Percentiles rank a stretch among this genome's conserved stretches.
Conservation (phyloP, 2,329 filamentous ascomycete genomes). For the Alternaria hordeiaustralica region DNA sequence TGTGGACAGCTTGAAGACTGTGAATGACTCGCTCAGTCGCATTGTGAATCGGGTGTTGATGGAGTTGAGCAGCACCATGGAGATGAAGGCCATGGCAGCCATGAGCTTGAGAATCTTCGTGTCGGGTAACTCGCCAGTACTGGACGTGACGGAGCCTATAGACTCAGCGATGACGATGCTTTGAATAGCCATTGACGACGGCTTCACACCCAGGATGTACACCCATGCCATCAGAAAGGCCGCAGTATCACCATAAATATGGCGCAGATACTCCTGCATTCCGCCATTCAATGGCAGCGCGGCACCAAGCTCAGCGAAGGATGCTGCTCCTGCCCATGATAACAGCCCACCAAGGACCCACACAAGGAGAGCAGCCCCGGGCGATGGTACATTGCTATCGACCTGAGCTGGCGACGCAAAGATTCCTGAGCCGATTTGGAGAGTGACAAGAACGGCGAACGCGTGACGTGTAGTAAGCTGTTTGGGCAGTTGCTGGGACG, state of each 20-base stretch:
- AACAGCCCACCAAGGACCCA: constrained; percentile 68
- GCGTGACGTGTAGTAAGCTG: constrained; percentile 48
- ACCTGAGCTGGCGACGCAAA: constrained; percentile 70
- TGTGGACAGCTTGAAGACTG: constrained; percentile 48
- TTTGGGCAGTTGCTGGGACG: constrained; percentile 21
- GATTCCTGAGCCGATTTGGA: constrained; percentile 69
- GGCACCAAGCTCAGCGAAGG: constrained; percentile 68
- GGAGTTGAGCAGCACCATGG: constrained; percentile 53
- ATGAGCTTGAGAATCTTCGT: constrained; percentile 43
- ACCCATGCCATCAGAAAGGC: constrained; percentile 71
- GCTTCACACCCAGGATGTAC: constrained; percentile 70
- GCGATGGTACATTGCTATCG: constrained; percentile 68
- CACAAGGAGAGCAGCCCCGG: constrained; percentile 63
- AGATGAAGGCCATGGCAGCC: constrained; percentile 45
- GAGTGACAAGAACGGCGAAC: constrained; percentile 67
- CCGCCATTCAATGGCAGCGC: constrained; percentile 69
- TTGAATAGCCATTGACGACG: constrained; percentile 68
- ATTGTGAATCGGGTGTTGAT: constrained; percentile 52
- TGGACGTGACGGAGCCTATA: constrained; percentile 57
- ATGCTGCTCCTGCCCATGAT: constrained; percentile 69
- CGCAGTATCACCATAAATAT: constrained; percentile 66
- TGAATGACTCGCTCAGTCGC: constrained; percentile 52
- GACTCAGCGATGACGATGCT: constrained; percentile 65
- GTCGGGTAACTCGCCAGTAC: constrained; percentile 21
- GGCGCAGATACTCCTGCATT: constrained; percentile 67